phyloP scores from a whole-genome alignment of 2,329 filamentous ascomycete species.

The Endoconidiophora laricicola region DNA sequence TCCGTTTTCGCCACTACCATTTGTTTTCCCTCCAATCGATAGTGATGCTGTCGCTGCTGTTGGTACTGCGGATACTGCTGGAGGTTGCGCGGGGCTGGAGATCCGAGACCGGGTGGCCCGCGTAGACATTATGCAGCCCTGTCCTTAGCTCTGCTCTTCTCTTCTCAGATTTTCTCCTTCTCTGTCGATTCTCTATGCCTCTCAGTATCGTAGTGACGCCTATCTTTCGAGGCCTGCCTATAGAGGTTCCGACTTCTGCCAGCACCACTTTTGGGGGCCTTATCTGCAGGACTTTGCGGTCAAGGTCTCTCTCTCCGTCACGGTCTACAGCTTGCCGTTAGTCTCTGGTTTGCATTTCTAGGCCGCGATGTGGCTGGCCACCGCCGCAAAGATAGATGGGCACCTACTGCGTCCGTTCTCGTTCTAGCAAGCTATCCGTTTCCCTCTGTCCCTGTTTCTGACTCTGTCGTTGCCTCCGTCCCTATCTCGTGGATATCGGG shows the following conservation, averaged over 20 bases:
- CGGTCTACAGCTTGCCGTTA: neutral
- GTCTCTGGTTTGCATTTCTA: too few species aligned
- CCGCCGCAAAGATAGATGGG: neutral
- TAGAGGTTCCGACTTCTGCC: too few species aligned
- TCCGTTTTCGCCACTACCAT: conserved; percentile 21
- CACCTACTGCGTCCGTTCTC: conserved; percentile 1
- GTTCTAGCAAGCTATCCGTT: neutral
- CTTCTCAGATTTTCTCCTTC: neutral
- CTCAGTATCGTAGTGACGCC: neutral
- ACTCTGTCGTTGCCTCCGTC: too few species aligned
- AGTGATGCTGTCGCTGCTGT: too few species aligned
- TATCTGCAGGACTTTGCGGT: neutral
- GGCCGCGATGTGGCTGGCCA: too few species aligned
- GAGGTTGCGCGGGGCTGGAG: conserved; percentile 4
- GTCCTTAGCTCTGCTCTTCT: neutral
- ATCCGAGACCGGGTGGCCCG: conserved; percentile 11
- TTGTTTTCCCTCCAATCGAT: conserved; percentile 16
- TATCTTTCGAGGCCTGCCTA: neutral
- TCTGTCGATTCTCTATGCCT: neutral
- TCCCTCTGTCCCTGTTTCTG: too few species aligned
- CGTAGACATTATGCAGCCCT: conserved; percentile 4
- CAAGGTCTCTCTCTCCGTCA: neutral
- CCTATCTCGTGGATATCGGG: too few species aligned
- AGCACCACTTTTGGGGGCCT: too few species aligned
- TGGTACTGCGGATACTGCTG: too few species aligned